Evolutionary conservation across 768 basidiomycete genomes (phyloP), one percentile per base, ranked within the genome.

Genomic region (Suillus cothurnatus): DNA sequence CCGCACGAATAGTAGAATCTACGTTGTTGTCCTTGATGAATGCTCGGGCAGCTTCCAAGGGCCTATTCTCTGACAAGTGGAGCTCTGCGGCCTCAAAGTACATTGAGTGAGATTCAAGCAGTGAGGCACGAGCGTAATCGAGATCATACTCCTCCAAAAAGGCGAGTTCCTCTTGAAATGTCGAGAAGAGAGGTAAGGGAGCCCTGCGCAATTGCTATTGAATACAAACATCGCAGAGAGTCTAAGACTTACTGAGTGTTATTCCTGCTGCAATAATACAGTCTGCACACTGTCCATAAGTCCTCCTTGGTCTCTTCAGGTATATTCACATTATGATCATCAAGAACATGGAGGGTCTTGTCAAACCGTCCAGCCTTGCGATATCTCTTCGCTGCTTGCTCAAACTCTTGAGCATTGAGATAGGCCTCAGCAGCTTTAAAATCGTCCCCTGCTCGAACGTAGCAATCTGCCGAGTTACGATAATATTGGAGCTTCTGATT

Each of bases 71-170:
- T 0, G 74, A 72, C 6, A 86, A 65, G 68, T 86, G 81, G 21
- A 87, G 69, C 23, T 84, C 78, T 1, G 86, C 87, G 0, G 88
- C 88, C 39, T 88, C 85, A 1, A 67, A 61, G 53, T 74, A 79
- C 66, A 79, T 77, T 17, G 80, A 81, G 14, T 81, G 76, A 5
- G 75, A 73, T 34, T 79, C 77, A 15, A 88, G 76, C 9, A 89
- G 67, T 0, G 74, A 72, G 0, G 83, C 82, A 8, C 79, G 84
- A 8, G 84, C 81, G 15, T 78, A 65, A 67, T 86, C 84, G 7
- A 91, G 73, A 41, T 82, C 83, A 52, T 81, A 80, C 5, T 85
- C 81, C 62, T 88, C 83, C 21, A 87, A 77, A 64, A 86, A 91
- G 43, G 83, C 81, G n/a, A 88, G 67, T 23, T 80, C 79, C 26